These are phyloP conservation scores for Cudoniella acicularis DNA, from an alignment of 495 filamentous ascomycete species.

Conservation along the genomic window DNA sequence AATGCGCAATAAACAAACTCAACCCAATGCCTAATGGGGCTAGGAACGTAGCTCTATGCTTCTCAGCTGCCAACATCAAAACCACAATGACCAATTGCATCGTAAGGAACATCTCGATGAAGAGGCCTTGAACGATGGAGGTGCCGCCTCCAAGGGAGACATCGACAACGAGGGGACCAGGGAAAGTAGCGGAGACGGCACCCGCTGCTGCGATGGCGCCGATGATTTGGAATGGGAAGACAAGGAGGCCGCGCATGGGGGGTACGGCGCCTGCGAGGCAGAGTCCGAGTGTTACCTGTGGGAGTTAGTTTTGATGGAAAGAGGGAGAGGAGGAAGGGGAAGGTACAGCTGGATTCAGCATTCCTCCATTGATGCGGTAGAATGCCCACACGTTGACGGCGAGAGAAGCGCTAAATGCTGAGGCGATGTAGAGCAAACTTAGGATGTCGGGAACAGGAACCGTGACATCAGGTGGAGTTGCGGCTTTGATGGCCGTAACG, in stretches of 20 bases:
- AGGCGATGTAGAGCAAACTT: conserved; percentile 60
- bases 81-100: conserved; percentile 47
- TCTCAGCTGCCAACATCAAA: conserved; percentile 53
- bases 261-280: conserved; percentile 50
- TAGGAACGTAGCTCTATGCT: conserved; percentile 45
- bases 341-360: conserved; percentile 69
- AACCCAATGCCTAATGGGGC: conserved; percentile 51
- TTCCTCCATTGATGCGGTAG: conserved; percentile 58
- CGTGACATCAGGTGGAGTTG: neutral
- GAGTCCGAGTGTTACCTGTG: conserved; percentile 48
- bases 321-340: conserved; percentile 31
- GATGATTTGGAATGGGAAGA: conserved; percentile 51
- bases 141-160: conserved; percentile 37
- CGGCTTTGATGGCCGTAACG: neutral
- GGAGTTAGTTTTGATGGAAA: conserved; percentile 38
- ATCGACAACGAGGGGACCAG: conserved; percentile 40
- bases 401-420: conserved; percentile 58
- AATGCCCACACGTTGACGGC: conserved; percentile 62
- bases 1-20: conserved; percentile 45
- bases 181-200: conserved; percentile 50
- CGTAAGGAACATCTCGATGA: conserved; percentile 53
- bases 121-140: conserved; percentile 43
- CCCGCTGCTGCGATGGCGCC: conserved; percentile 52
- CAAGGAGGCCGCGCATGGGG: conserved; percentile 40
- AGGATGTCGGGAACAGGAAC: conserved; percentile 29